Evolutionary conservation across 352 stramenopile species (phyloP), one percentile per base, ranked within the genome.

Genomic region (Pythium monospermum): DNA sequence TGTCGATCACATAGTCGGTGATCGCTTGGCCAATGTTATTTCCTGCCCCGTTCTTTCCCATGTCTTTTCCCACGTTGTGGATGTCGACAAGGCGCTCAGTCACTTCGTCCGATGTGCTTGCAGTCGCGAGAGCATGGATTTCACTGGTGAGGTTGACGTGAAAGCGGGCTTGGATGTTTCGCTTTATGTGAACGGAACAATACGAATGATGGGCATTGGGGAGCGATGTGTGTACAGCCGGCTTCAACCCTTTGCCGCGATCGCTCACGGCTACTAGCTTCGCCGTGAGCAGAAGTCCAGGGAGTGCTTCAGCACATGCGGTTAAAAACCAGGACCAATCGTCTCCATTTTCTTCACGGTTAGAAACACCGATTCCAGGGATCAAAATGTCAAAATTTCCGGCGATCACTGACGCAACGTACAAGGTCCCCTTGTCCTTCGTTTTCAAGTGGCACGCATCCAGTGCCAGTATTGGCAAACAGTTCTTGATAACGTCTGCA

Each of bases 351-450:
- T 58, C 33, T 4, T 23, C 41, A 11, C 23, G 7, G 38, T 37
- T 45, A 1, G 47, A 5, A n/a, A 51, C 39, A 1, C 27, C 50
- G 21, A 46, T 30, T 1, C 22, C 32, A 2, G 35, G 33, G 30
- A 47, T 47, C 13, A 55, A 37, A 23, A 55, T 40, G 36, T 55
- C 48, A 16, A 47, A 55, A 28, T 55, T 55, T 8, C 48, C 36
- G 16, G 48, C 47, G 48, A 47, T 40, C 25, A 47, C 37, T 4
- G 37, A 55, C 2, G 37, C 48, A 4, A 39, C 26, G 37, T 55
- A 48, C 36, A 48, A 22, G 1, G 27, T 55, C 16, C 48, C 48
- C 25, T 47, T 55, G 3, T 46, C 36, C 19, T 55, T 47, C 1
- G 46, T 43, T 10, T 53, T 53, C n/a, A 53, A 27, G 35, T 53